phyloP scores from a whole-genome alignment of 1,284 basidiomycete species.

The Microbotryum silenes-acaulis region DNA sequence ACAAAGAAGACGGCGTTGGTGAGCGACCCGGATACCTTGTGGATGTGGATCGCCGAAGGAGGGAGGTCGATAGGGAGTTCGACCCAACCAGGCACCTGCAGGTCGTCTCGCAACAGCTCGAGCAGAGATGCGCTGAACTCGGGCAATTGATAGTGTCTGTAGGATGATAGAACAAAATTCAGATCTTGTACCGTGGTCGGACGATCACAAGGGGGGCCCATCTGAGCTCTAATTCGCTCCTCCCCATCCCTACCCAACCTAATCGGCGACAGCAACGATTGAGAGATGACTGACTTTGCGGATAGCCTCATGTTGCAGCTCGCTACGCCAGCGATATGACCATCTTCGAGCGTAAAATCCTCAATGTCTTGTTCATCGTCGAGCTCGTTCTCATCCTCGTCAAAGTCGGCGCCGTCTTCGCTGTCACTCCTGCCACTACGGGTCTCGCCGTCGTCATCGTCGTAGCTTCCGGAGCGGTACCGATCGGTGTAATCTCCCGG shows the following conservation, averaged over 20 bases:
- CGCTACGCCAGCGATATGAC: constrained; percentile 33
- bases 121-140: constrained; percentile 51
- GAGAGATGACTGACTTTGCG: constrained; percentile 26
- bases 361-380: constrained; percentile 24
- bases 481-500: constrained; percentile 20
- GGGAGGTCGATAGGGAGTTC: constrained; percentile 23
- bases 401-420: neutral
- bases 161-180: neutral
- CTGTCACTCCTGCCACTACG: neutral
- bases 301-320: constrained; percentile 25
- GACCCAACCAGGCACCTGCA: constrained; percentile 27
- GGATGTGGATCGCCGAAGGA: constrained; percentile 24
- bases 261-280: neutral
- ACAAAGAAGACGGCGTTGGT: constrained; percentile 95
- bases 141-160: constrained; percentile 58
- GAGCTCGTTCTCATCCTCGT: constrained; percentile 6
- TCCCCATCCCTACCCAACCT: neutral
- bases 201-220: no score
- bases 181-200: neutral
- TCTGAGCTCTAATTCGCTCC: no score
- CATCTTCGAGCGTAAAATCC: constrained; percentile 31
- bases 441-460: neutral
- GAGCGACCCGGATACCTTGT: constrained; percentile 58
- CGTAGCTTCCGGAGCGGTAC: neutral
- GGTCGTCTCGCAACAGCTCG: constrained; percentile 30